Evolutionary conservation across 345 rosid genomes (phyloP), one percentile per base, ranked within the genome.

Genomic region (Leavenworthia alabamica): DNA sequence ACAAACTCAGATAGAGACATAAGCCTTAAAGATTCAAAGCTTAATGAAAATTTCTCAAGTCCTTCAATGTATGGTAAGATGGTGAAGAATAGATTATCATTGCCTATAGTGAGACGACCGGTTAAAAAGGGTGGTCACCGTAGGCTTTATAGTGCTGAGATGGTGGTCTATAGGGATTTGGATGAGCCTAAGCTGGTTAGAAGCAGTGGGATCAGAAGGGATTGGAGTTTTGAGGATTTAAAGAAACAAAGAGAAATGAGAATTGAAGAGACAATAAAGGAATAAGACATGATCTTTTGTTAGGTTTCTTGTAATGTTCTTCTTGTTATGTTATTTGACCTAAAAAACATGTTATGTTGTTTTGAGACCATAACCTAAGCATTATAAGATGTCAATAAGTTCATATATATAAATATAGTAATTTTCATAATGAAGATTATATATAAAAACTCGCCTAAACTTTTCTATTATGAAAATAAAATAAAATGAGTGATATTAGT

Each of bases 211-310:
- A 78, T 88, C 71, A 83, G 96, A 75, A 85, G 98, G 66, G 92
- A 92, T 67, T 92, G 96, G 98, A 92, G 96, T 77, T 89, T 92
- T 56, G 93, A 92, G 76, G 83, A 89, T 75, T 75, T 88, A 71
- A 56, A 71, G 54, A 71, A 71, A 56, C 70, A 64, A 32, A 64
- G 65, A 64, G 70, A 64, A 40, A 44, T 41, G 8, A 64, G 32
- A 42, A 42, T 64, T 57, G 66, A n/a, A 57, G 70, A 64, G 40
- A 64, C 75, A 35, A 48, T 64, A 12, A 71, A 64, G 17, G 70
- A 71, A 64, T 71, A 50, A 71, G 53, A 15, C 26, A 48, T 0
- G n/a, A 47, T 9, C 49, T 1, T 55, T 56, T 31, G 16, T 9
- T 47, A 56, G 29, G 69, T 56, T 63, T 48, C n/a, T n/a, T n/a